Base-by-base conservation (phyloP, 1,284 basidiomycete species). In the Cystobasidiaceae sp. region DNA sequence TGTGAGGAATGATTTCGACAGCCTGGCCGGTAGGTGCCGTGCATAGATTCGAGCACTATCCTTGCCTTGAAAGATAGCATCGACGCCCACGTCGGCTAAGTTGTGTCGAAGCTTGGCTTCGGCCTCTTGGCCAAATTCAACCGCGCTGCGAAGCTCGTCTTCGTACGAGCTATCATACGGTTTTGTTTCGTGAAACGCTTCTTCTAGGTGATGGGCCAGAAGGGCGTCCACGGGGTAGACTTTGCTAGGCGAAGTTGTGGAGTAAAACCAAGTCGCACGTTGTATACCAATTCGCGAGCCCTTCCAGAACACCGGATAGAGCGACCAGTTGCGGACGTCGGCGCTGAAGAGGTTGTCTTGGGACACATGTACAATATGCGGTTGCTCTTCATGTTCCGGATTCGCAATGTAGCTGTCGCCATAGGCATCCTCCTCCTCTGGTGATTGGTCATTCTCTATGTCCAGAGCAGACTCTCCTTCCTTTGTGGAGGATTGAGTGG, bases 261-360 rank as follows among this genome's bases (percentile, higher is more conserved):
- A 73, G 67, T 78, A 79, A 71, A 78, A 78, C 77, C 77, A 78
- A 2, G 73, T 75, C 0, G 74, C 73, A 1, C 73, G 71, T 50
- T 68, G 48, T 23, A 50, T 54, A 3, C 75, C 70, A 13, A 78
- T 73, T 25, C 71, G 70, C 45, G 78, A 71, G 13, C 76, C 76
- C 52, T 73, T 73, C 76, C 76, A 78, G 52, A 78, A 77, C 48
- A 74, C 75, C 1, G 78, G 77, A 48, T 71, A 77, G 15, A 64
- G 32, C 27, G 54, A 56, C 54, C 54, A 56, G 41, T 56, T 56
- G 23, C 25, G 41, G 39, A 72, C 67, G 50, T 72, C 70, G 30
- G 72, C 73, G 39, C 71, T 70, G 64, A 74, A 75, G 41, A 75
- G 67, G n/a, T 68, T 68, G 68, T 75, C 74, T 44, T 74, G 69